Conservation (phyloP, 805 yeast species). For the Wickerhamiella parazyma region DNA sequence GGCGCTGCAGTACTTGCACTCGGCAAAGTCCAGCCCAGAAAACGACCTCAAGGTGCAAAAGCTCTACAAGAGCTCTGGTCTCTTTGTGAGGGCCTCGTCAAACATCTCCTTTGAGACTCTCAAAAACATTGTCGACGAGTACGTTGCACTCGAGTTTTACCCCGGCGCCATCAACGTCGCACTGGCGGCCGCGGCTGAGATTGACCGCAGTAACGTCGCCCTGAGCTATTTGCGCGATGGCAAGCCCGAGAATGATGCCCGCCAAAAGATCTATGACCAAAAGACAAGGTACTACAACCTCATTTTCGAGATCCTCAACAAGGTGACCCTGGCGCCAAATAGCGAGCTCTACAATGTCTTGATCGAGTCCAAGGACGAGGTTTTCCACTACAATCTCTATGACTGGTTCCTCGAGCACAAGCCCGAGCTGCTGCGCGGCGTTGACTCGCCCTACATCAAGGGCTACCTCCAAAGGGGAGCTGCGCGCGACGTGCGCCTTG, state of each 20-base stretch:
- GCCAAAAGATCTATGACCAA: slow-evolving; percentile 37
- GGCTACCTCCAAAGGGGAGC: slow-evolving; percentile 48
- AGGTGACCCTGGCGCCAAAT: slow-evolving; percentile 42
- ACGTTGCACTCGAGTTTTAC: slow-evolving; percentile 63
- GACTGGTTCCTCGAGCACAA: slow-evolving; percentile 77
- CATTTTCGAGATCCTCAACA: slow-evolving; percentile 60
- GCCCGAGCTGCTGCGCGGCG: slow-evolving; percentile 60
- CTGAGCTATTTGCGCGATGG: slow-evolving; percentile 43
- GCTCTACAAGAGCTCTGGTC: slow-evolving; percentile 56
- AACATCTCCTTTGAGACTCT: slow-evolving; percentile 66
- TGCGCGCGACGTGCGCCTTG: slow-evolving; percentile 48
- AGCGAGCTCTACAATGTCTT: slow-evolving; percentile 62
- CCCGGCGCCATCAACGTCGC: slow-evolving; percentile 79
- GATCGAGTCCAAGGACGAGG: slow-evolving; percentile 58
- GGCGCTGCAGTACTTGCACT: slow-evolving; percentile 81
- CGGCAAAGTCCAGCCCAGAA: slow-evolving; percentile 44
- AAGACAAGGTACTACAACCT: slow-evolving; percentile 52
- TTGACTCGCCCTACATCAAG: slow-evolving; percentile 69
- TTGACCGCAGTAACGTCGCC: slow-evolving; percentile 49
- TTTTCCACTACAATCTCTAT: slow-evolving; percentile 85
- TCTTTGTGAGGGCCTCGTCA: slow-evolving; percentile 69
- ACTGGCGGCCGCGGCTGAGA: slow-evolving; percentile 56
- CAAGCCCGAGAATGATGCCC: slow-evolving; percentile 36
- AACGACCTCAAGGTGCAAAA: slow-evolving; percentile 54
- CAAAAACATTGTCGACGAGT: slow-evolving; percentile 64